These are phyloP conservation scores for Colletotrichum lindemuthianum DNA, from an alignment of 2,329 filamentous ascomycete species.

Conservation along the genomic window DNA sequence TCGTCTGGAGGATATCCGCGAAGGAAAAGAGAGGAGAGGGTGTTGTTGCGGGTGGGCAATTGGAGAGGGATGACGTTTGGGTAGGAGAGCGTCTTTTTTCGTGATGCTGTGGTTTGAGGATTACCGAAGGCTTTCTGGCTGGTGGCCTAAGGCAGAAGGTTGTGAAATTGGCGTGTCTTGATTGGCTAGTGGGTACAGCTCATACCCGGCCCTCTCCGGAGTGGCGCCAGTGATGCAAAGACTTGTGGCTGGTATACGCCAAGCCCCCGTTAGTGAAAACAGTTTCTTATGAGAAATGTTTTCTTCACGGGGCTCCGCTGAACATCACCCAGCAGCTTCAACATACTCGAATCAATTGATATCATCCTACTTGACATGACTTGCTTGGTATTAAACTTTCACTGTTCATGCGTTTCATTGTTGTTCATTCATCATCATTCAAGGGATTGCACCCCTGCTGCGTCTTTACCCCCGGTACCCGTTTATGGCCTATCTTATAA, in stretches of 20 bases:
- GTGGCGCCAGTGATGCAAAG: constrained; percentile 27
- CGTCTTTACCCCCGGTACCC: not conserved
- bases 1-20: constrained; percentile 40
- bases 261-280: constrained; percentile 18
- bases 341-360: not conserved
- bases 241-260: constrained; percentile 16
- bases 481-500: constrained; percentile 13
- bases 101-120: constrained; percentile 41
- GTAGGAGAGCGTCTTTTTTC: constrained; percentile 39
- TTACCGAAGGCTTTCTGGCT: constrained; percentile 40
- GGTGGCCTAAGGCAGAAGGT: constrained; percentile 41
- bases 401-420: too few species aligned
- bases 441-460: not conserved
- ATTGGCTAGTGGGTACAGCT: constrained; percentile 52
- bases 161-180: constrained; percentile 57
- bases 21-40: constrained; percentile 32
- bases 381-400: too few species aligned
- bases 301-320: not conserved
- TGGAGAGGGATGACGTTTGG: constrained; percentile 36
- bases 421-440: not conserved
- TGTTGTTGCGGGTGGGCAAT: constrained; percentile 35
- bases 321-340: not conserved
- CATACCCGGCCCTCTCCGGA: constrained; percentile 37
- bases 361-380: too few species aligned
- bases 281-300: not conserved